phyloP scores from a whole-genome alignment of 2,329 filamentous ascomycete species.

The Colletotrichum zoysiae region DNA sequence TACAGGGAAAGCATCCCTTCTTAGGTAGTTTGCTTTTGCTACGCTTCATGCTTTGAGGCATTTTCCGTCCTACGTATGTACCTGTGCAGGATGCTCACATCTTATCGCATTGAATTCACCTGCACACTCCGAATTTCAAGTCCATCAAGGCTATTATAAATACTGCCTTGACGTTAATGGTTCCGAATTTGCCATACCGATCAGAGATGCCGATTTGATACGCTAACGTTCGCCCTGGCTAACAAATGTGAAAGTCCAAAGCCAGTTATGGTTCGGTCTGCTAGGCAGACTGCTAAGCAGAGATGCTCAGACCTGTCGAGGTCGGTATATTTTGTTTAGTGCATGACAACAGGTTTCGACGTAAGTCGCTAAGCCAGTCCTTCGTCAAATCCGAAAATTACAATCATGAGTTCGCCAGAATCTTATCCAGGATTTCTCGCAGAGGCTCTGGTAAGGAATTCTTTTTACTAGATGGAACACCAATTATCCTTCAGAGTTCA shows the following conservation, averaged over 20 bases:
- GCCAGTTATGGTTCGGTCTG: neutral
- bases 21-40: neutral
- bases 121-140: neutral
- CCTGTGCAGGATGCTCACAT: neutral
- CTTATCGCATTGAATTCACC: neutral
- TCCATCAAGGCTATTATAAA: neutral
- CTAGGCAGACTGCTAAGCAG: neutral
- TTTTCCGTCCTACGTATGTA: constrained; percentile 11
- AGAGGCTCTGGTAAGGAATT: too few relatives aligned
- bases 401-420: too few relatives aligned
- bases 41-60: constrained; percentile 9
- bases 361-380: too few relatives aligned
- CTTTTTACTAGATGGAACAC: too few relatives aligned
- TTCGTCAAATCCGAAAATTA: too few relatives aligned
- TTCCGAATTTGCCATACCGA: neutral
- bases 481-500: too few relatives aligned
- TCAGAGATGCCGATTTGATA: neutral
- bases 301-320: neutral
- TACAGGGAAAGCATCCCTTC: neutral
- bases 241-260: constrained; percentile 69
- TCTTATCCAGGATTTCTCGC: too few relatives aligned
- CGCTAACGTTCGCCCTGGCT: neutral
- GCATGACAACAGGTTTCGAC: too few relatives aligned
- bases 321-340: too few relatives aligned
- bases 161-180: neutral